Conservation (phyloP, 2,329 filamentous ascomycete species). For the Aspergillus sp. region DNA sequence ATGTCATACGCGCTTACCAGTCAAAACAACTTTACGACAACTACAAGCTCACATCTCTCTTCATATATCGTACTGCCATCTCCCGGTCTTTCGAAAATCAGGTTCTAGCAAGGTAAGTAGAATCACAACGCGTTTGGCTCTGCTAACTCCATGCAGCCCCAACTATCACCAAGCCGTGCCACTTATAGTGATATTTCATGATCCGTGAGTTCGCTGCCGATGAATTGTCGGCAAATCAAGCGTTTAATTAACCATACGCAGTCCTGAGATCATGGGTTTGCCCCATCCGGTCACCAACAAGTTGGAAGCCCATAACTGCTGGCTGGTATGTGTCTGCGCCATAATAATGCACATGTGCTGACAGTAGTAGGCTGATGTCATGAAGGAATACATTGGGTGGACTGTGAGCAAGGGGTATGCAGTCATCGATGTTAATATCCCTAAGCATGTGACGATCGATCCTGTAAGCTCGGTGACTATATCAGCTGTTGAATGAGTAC, state of each 20-base stretch:
- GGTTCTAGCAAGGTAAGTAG: conserved; percentile 70
- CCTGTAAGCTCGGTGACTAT: conserved; percentile 49
- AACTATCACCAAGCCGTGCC: conserved; percentile 67
- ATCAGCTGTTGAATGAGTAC: conserved; percentile 3
- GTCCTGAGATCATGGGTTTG: conserved; percentile 70
- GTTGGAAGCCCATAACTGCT: conserved; percentile 81
- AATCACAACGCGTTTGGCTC: background rate
- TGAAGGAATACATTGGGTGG: conserved; percentile 82
- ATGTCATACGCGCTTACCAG: conserved; percentile 78
- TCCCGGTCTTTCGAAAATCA: conserved; percentile 83
- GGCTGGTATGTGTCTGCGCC: conserved; percentile 66
- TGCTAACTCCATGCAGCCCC: conserved; percentile 48
- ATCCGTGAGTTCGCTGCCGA: conserved; percentile 63
- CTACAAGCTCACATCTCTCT: conserved; percentile 76
- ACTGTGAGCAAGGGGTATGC: conserved; percentile 74
- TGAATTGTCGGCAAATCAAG: background rate
- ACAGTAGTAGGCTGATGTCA: conserved; percentile 70
- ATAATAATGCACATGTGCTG: conserved; percentile 26
- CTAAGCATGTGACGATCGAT: conserved; percentile 69
- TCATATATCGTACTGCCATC: conserved; percentile 72
- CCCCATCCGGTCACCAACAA: conserved; percentile 70
- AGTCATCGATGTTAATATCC: conserved; percentile 89
- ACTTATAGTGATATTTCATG: conserved; percentile 84
- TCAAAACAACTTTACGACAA: conserved; percentile 69
- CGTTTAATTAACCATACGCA: conserved; percentile 35